A percentile compares a stretch with the other conserved stretches of the same genome.
These are phyloP conservation scores for Coprinopsis strossmayeri DNA, from an alignment of 768 basidiomycete genomes.

Conservation along the genomic window DNA sequence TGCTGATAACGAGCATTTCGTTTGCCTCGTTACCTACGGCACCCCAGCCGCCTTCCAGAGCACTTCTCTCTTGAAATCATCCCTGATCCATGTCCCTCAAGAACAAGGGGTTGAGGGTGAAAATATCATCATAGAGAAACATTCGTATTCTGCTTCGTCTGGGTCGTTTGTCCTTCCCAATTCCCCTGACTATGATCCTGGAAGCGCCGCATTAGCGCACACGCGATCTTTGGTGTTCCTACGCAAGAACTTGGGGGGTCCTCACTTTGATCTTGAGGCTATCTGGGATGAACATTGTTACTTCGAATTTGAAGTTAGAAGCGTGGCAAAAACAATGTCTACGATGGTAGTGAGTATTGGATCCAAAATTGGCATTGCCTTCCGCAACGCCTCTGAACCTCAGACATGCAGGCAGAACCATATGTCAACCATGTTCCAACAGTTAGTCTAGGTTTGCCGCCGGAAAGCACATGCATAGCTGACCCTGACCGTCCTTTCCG, in stretches of 20 bases:
- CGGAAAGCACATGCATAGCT: background rate
- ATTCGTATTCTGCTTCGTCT: constrained; percentile 26
- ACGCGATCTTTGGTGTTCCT: constrained; percentile 40
- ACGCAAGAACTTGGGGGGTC: constrained; percentile 39
- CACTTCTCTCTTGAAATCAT: constrained; percentile 22
- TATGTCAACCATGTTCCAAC: constrained; percentile 58
- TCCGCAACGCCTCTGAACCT: background rate
- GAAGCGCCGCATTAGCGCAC: constrained; percentile 37
- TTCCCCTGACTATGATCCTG: constrained; percentile 31
- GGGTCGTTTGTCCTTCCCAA: constrained; percentile 39
- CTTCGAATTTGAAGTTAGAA: constrained; percentile 46
- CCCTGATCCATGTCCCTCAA: constrained; percentile 29
- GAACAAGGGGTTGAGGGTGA: constrained; percentile 17
- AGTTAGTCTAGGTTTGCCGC: constrained; percentile 18
- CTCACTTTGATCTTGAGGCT: constrained; percentile 49
- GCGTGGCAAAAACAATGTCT: constrained; percentile 48
- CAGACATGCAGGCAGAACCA: constrained; percentile 45
- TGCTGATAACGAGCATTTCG: constrained; percentile 23
- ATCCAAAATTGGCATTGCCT: background rate
- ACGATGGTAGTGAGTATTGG: constrained; percentile 41
- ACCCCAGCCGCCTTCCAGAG: constrained; percentile 8
- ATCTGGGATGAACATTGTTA: constrained; percentile 56
- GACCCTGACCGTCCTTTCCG: too few relatives aligned
- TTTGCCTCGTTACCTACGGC: constrained; percentile 33
- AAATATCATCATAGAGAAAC: constrained; percentile 18